Conservation (phyloP, 192 early-diverging fungal species). For the Coemansia sp. region DNA sequence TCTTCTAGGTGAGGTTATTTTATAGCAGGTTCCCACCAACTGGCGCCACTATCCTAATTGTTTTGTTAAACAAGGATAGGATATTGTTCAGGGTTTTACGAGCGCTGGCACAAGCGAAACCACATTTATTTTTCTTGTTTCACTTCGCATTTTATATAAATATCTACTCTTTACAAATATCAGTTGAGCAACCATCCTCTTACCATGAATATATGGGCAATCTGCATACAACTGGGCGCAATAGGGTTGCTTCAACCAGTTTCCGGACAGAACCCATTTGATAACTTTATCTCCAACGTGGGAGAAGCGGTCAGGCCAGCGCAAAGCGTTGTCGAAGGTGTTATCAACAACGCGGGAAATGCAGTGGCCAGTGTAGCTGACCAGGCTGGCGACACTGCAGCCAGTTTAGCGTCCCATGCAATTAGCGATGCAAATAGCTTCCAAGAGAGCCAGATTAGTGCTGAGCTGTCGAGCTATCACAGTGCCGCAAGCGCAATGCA, state of each 20-base stretch:
- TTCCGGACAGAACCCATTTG: background rate
- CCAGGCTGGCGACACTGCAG: conserved; percentile 21
- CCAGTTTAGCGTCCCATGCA: conserved; percentile 18
- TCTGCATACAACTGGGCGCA: background rate
- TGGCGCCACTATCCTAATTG: background rate
- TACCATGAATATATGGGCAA: conserved; percentile 7
- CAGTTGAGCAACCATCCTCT: too few relatives aligned
- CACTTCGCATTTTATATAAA: background rate
- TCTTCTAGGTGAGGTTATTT: background rate
- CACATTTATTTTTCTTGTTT: background rate
- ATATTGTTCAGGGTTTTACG: background rate
- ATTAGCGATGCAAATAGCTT: conserved; percentile 11
- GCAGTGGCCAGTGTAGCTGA: conserved; percentile 19
- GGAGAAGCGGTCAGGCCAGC: conserved; percentile 7
- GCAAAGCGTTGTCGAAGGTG: conserved; percentile 12
- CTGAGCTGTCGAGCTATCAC: conserved; percentile 37
- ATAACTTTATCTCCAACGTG: conserved; percentile 4
- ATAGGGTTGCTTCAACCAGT: background rate
- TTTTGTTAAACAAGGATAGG: background rate
- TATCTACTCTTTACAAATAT: background rate
- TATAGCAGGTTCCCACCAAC: background rate
- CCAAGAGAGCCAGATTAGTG: conserved; percentile 22
- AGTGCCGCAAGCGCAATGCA: background rate
- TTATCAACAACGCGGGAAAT: conserved; percentile 12
- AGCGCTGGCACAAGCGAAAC: background rate